Conservation (phyloP, 768 basidiomycete genomes). For the Phaeotremella skinneri region DNA sequence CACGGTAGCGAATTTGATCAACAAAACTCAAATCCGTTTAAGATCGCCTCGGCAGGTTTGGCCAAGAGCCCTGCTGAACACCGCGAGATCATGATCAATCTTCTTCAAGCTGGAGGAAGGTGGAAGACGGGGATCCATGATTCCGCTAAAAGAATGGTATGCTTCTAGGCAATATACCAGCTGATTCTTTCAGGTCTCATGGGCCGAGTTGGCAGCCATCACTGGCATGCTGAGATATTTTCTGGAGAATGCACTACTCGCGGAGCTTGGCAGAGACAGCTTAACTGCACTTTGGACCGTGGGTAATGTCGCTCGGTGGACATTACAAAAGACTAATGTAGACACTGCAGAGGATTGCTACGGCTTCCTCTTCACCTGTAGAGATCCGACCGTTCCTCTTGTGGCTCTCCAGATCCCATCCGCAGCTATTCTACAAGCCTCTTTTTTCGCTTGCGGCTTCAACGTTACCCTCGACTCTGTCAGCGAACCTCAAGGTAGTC, state of each 20-base stretch:
- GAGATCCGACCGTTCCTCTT: slow-evolving; percentile 21
- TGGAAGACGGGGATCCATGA: slow-evolving; percentile 14
- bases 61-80: slow-evolving; percentile 8
- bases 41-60: slow-evolving; percentile 9
- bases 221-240: slow-evolving; percentile 15
- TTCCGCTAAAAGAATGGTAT: slow-evolving; percentile 15
- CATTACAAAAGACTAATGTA: neutral
- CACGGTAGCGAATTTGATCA: neutral
- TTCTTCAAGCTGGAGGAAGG: neutral
- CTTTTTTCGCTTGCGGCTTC: slow-evolving; percentile 39
- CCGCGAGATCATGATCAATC: slow-evolving; percentile 4
- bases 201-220: slow-evolving; percentile 6
- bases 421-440: slow-evolving; percentile 39
- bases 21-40: slow-evolving; percentile 14
- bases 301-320: slow-evolving; percentile 2
- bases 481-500: slow-evolving; percentile 18
- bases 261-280: slow-evolving; percentile 5
- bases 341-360: slow-evolving; percentile 15
- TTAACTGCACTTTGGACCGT: slow-evolving; percentile 18
- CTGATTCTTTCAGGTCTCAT: slow-evolving; percentile 9
- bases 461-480: slow-evolving; percentile 8
- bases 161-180: neutral
- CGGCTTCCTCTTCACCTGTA: neutral
- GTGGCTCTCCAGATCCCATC: slow-evolving; percentile 24
- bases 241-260: slow-evolving; percentile 8